Base-by-base conservation (phyloP, 495 filamentous ascomycete genomes). In the Aspergillus baeticus region DNA sequence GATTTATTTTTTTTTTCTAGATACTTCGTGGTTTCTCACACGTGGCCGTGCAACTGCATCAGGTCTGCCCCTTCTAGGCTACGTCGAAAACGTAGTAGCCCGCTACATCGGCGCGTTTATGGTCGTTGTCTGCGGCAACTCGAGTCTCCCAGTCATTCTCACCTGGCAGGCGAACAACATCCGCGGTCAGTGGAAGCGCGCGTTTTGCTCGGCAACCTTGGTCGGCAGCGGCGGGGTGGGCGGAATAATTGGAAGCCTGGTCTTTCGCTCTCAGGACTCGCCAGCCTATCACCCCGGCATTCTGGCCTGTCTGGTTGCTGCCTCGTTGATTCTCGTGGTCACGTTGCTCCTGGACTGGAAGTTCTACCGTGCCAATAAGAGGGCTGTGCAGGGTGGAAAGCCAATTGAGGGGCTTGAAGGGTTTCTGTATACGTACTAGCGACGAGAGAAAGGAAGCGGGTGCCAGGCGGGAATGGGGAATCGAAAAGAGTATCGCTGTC, bases 41-140 rank as follows among this genome's bases (percentile, higher is more conserved):
- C n/a, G n/a, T n/a, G n/a, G n/a, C n/a, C n/a, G 68, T 1, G 8
- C 78, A 6, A 60, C 82, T n/a, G 65, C 68, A 22, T 66, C 84
- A 23, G 81, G 81, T 0, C 68, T 84, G 11, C 70, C 73, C 1
- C 71, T 83, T 60, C 81, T 78, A 63, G 81, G 78, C 1, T 88
- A 82, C 64, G 68, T 71, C 23, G 52, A 62, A 10, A 76, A 71
- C 54, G 58, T 73, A 14, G 77, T 68, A 8, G 78, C 75, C 8
- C 80, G 83, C 20, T 88, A 86, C 62, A 80, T 84, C 45, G 85
- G 85, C 31, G 80, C 85, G 17, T 89, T 88, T 70, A 66, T 88
- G 33, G 75, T 77, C 42, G 82, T 80, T 1, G 80, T 80, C 1
- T 79, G 79, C 8, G 75, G 74, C 38, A 87, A 87, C 66, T 75